Percentiles rank a stretch among this genome's conserved stretches.
Conservation (phyloP, 2,329 filamentous ascomycete genomes). For the Hypomyces rosellus region DNA sequence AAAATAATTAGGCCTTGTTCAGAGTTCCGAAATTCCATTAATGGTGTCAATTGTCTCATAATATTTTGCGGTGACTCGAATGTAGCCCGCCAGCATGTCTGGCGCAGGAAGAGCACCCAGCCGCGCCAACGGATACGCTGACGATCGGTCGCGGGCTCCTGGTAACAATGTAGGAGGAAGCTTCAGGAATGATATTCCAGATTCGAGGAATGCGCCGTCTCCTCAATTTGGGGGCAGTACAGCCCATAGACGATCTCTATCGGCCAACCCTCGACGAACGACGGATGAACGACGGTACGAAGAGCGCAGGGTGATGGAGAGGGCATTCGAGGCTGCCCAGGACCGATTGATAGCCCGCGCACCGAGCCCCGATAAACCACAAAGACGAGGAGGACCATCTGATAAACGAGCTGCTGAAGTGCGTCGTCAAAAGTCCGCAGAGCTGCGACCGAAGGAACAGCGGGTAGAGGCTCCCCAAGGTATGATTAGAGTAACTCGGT, state of each 20-base stretch:
- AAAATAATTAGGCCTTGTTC: no score
- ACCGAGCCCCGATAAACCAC: constrained; percentile 53
- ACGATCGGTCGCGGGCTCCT: constrained; percentile 33
- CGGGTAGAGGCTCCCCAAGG: constrained; percentile 44
- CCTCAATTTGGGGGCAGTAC: constrained; percentile 30
- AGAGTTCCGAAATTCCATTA: background rate
- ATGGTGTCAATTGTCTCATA: constrained; percentile 1
- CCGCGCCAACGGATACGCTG: constrained; percentile 37
- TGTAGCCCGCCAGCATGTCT: constrained; percentile 36
- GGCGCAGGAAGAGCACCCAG: constrained; percentile 33
- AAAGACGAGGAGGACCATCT: constrained; percentile 34
- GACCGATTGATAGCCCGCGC: constrained; percentile 56
- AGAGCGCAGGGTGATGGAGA: constrained; percentile 51
- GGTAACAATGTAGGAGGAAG: constrained; percentile 22
- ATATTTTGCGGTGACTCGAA: constrained; percentile 19
- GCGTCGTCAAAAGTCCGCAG: constrained; percentile 36
- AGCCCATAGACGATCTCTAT: constrained; percentile 52
- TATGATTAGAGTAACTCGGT: constrained; percentile 23
- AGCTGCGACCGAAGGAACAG: constrained; percentile 38
- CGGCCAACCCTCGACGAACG: constrained; percentile 47
- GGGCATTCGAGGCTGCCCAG: constrained; percentile 50
- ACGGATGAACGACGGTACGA: constrained; percentile 39
- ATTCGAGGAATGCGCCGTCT: constrained; percentile 32
- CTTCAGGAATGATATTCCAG: constrained; percentile 29
- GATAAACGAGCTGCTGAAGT: constrained; percentile 33